These are phyloP conservation scores for Elongisporangium undulatum DNA, from an alignment of 352 stramenopile species.

Conservation along the genomic window DNA sequence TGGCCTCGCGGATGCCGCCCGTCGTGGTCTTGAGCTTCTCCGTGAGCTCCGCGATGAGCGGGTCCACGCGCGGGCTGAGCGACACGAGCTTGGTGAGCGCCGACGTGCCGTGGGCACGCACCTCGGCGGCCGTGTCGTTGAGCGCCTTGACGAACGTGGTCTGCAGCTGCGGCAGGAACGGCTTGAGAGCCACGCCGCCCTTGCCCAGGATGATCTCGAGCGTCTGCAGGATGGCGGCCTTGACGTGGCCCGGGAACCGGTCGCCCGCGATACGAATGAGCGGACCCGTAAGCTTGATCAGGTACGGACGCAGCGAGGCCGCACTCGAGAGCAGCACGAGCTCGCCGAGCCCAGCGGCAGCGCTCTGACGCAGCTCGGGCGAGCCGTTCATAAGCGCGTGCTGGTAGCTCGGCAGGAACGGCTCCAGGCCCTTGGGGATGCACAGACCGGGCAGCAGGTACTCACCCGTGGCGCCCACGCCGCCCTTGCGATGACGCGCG, in stretches of 20 bases:
- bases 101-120: slow-evolving; percentile 88
- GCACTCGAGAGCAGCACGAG: slow-evolving; percentile 92
- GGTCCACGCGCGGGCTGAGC: slow-evolving; percentile 94
- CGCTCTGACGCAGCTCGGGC: slow-evolving; percentile 84
- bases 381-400: slow-evolving; percentile 96
- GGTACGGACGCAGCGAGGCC: slow-evolving; percentile 90
- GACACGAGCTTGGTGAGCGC: slow-evolving; percentile 93
- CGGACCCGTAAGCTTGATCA: slow-evolving; percentile 97
- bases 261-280: slow-evolving; percentile 99
- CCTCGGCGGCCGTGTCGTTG: slow-evolving; percentile 94
- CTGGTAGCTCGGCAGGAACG: slow-evolving; percentile 97
- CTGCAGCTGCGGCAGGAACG: slow-evolving; percentile 99
- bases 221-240: slow-evolving; percentile 97
- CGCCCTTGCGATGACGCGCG: slow-evolving; percentile 92
- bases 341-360: slow-evolving; percentile 95
- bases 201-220: slow-evolving; percentile 96
- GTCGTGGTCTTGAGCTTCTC: slow-evolving; percentile 66
- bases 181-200: slow-evolving; percentile 94
- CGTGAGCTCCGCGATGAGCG: slow-evolving; percentile 94
- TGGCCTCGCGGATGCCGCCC: slow-evolving; percentile 73
- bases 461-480: slow-evolving; percentile 61
- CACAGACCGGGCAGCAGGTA: slow-evolving; percentile 78
- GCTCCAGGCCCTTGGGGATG: slow-evolving; percentile 91
- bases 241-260: slow-evolving; percentile 96
- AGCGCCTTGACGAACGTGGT: slow-evolving; percentile 99